Base-by-base conservation (phyloP, 495 filamentous ascomycete genomes). In the Aspergillus sclerotiicarbonarius region DNA sequence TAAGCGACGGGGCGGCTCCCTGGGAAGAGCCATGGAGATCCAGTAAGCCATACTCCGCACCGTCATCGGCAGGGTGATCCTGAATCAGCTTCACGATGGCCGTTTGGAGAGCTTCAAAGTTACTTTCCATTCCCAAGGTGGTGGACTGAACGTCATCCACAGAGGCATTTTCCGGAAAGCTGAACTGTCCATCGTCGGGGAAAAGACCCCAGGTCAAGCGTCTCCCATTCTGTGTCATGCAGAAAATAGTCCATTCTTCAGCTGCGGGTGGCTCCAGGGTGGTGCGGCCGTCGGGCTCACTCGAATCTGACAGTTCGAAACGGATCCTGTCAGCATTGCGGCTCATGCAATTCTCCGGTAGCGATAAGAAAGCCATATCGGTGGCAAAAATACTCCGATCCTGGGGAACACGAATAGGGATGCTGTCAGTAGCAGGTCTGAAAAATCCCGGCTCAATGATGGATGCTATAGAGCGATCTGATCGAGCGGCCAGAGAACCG, bases 61-160 rank as follows among this genome's bases (percentile, higher is more conserved):
- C 57, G 39, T 73, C 62, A 54, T 61, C 61, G 19, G 88, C 86
- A 60, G 91, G 89, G 57, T 86, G 90, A 41, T 94, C 90, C 59
- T 88, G 82, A 16, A 94, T 87, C 3, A 96, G 79, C 64, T 90
- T 92, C 46, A 90, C 73, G 47, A 96, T 88, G 6, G 90, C 88
- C 33, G 90, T 86, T 54, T 93, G 88, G 8, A 96, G 74, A 53
- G 90, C 86, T 69, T 94, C 89, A 61, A 94, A 90, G 61, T 91
- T 89, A 60, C 88, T 89, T 65, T 90, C 87, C 6, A 90, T 73
- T 29, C 90, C 89, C 10, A 90, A 78, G 8, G 81, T 79, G 12
- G 84, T 85, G 29, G 81, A 80, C 5, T 79, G 80, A 10, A 79
- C 77, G 10, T 90, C 89, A 62, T 91, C 87, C 18, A 56, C 61